A percentile compares a stretch with the other conserved stretches of the same genome.
These are phyloP conservation scores for slime mould (Dictyostelium discoideum) DNA, from an alignment of 78 protist genomes.

Conservation along the genomic window dicty_2.7 NC_007091.3:2081501-2082000, in stretches of 20 bases:
- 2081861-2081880: neutral
- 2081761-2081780: neutral
- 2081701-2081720: neutral
- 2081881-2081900: neutral
- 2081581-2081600: neutral
- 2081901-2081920: neutral
- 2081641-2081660: neutral
- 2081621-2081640: neutral
- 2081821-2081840: neutral
- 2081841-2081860: neutral
- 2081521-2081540: neutral
- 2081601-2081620: neutral
- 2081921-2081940: too few relatives aligned
- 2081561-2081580: neutral
- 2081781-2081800: neutral
- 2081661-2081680: neutral
- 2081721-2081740: too few relatives aligned
- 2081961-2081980: neutral
- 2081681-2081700: too few relatives aligned
- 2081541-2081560: neutral
- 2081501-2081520: neutral
- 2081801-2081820: neutral
- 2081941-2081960: neutral
- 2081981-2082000: neutral
- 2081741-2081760: neutral